Conservation (phyloP, 257 asterid species). For the Primulina eburnea region DNA sequence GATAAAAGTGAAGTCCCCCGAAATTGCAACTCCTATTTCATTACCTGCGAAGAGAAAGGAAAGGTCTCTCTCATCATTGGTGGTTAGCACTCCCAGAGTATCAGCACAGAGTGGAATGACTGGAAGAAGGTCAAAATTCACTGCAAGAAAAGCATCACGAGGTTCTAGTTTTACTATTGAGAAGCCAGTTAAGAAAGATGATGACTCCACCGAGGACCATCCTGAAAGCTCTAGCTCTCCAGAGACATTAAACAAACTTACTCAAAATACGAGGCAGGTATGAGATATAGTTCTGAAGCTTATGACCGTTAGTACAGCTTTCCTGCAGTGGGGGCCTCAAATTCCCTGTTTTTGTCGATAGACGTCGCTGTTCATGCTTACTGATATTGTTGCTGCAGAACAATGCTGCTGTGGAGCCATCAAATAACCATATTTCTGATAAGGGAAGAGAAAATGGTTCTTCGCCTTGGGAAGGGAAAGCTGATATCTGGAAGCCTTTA, state of each 20-base stretch:
- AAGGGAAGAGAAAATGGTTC: conserved; percentile 51
- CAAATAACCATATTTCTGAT: conserved; percentile 38
- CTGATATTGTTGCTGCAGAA: conserved; percentile 44
- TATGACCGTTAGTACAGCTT: not conserved
- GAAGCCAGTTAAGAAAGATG: conserved; percentile 72
- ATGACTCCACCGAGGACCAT: conserved; percentile 55
- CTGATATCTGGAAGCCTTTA: conserved; percentile 90
- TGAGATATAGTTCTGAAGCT: conserved; percentile 24
- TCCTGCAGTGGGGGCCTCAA: not conserved
- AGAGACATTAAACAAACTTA: conserved; percentile 54
- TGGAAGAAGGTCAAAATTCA: conserved; percentile 84
- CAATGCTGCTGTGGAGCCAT: conserved; percentile 60
- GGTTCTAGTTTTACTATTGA: conserved; percentile 81
- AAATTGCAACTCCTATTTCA: conserved; percentile 52
- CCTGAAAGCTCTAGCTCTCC: conserved; percentile 80
- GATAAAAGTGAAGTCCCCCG: conserved; percentile 71
- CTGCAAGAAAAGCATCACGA: conserved; percentile 70
- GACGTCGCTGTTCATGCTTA: conserved; percentile 24
- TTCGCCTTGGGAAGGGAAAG: conserved; percentile 69
- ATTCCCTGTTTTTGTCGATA: conserved; percentile 1
- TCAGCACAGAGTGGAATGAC: conserved; percentile 86
- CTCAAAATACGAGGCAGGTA: conserved; percentile 74
- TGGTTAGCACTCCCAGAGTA: conserved; percentile 91
- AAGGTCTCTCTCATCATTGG: conserved; percentile 92
- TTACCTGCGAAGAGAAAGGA: conserved; percentile 94